These are phyloP conservation scores for Starmerella riodocensis DNA, from an alignment of 805 yeast species.

Conservation along the genomic window DNA sequence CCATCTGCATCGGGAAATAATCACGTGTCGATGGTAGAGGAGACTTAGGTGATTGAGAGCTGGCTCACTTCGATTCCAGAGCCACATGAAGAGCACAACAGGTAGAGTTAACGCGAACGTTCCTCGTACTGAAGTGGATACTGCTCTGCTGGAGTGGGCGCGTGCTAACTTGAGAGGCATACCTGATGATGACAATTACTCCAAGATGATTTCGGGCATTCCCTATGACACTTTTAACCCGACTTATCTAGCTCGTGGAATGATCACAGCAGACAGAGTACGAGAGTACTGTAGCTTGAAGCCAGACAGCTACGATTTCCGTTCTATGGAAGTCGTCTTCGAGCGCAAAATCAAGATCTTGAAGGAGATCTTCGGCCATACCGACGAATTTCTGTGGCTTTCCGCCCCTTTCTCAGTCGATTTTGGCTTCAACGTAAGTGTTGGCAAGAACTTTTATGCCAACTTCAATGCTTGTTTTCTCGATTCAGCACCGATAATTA, in stretches of 20 bases:
- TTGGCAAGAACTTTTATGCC: constrained; percentile 49
- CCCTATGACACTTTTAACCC: constrained; percentile 31
- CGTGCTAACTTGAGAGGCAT: constrained; percentile 6
- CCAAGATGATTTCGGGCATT: constrained; percentile 42
- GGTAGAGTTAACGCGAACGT: no score
- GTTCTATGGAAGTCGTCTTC: constrained; percentile 22
- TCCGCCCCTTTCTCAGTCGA: constrained; percentile 54
- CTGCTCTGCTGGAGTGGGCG: constrained; percentile 14
- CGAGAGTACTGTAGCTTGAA: constrained; percentile 23
- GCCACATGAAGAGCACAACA: no score
- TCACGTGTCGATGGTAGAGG: no score
- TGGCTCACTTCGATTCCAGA: no score
- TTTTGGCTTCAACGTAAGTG: constrained; percentile 47
- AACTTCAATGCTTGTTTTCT: constrained; percentile 42
- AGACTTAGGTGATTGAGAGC: no score
- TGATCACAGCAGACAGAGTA: constrained; percentile 24
- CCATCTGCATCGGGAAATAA: no score
- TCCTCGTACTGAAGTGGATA: constrained; percentile 4
- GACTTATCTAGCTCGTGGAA: constrained; percentile 23
- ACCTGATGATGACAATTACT: constrained; percentile 29
- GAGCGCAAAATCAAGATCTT: constrained; percentile 32
- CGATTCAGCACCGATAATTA: constrained; percentile 47
- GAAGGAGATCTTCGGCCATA: constrained; percentile 36
- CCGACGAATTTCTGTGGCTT: constrained; percentile 31
- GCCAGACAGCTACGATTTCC: constrained; percentile 18